Evolutionary conservation across 768 basidiomycete genomes (phyloP), one percentile per base, ranked within the genome.

Genomic region (Infundibulicybe gibba): DNA sequence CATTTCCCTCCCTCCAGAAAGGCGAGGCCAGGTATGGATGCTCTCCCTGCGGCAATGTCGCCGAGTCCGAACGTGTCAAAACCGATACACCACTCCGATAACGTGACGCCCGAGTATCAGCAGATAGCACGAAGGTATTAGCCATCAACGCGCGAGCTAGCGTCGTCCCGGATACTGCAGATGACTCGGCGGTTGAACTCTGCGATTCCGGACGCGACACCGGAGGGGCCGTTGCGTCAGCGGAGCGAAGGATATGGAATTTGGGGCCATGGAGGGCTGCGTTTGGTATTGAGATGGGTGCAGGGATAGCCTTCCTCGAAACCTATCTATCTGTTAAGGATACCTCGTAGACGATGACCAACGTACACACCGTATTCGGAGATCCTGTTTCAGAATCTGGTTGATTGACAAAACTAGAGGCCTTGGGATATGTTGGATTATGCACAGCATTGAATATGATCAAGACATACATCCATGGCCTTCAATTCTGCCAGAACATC

Each of bases 101-200:
- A 33, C 72, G 74, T 6, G 81, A 79, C 14, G 64, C 63, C 13
- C 75, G 70, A 30, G 55, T 61, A 56, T 83, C 83, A 39, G 49
- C 62, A 1, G 83, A 78, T 14, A 85, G 65, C 6, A 77, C 67
- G 55, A 80, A 89, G 0, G 81, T 72, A 46, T 83, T 83, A 9
- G 68, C 77, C 43, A 86, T 75, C 32, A 87, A 59, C 0, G 78
- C 83, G 25, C 82, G 78, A 19, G 85, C 84, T 9, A 89, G 66
- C 0, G 84, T 85, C 3, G 82, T 78, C 0, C 86, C 86, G 1
- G 85, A 87, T 2, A 86, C 61, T 0, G 83, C 77, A 14, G 85
- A 86, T 8, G 68, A 70, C 0, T 61, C 54, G 0, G 64, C 61
- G 2, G 68, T 65, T n/a, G 71, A 68, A 2, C 59, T 16, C 14